Evolutionary conservation across 208 protist genomes (phyloP), one percentile per base, ranked within the genome.

Genomic region (Histomonas meleagridis): DNA sequence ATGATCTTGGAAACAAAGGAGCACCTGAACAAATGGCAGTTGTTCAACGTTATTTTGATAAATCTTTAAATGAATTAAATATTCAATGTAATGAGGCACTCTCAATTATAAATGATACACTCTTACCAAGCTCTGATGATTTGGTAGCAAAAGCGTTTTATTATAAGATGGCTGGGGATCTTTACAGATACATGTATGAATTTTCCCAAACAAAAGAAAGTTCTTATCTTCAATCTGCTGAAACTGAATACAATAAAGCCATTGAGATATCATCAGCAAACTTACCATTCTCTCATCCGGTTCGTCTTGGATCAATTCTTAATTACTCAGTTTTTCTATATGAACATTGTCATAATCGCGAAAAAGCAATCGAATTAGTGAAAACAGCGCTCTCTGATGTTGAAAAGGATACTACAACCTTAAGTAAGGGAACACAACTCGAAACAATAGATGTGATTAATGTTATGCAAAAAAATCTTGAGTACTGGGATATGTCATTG

Each of bases 271-370:
- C 76, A 21, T 5, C 76, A 38, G 38, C 23, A 53, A 7, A 86
- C 9, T 28, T 86, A 0, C 21, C 14, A 21, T 14, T 14, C 38
- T 40, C 23, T 18, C 26, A 86, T 86, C 76, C 76, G 38, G 55
- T 86, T 55, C 40, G 76, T 32, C 76, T 86, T 38, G 76, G 76
- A 32, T 14, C 46, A 40, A 55, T 86, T 55, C 46, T 86, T 38
- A 86, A 86, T n/a, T 86, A 86, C 26, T 40, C 76, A 18, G 76
- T 86, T 28, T 86, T 86, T 28, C 43, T 51, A 55, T 86, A 55
- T 28, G 76, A 86, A 43, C 76, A 86, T 16, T 26, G 18, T 0
- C 3, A 38, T 7, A 48, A 55, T 38, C 14, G 16, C 9, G 46
- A n/a, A 9, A 28, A 51, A 32, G 76, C 76, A 40, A 43, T 43